phyloP scores from a whole-genome alignment of 225 moss, liverwort and hornwort species.

The Polytrichum formosum region DNA sequence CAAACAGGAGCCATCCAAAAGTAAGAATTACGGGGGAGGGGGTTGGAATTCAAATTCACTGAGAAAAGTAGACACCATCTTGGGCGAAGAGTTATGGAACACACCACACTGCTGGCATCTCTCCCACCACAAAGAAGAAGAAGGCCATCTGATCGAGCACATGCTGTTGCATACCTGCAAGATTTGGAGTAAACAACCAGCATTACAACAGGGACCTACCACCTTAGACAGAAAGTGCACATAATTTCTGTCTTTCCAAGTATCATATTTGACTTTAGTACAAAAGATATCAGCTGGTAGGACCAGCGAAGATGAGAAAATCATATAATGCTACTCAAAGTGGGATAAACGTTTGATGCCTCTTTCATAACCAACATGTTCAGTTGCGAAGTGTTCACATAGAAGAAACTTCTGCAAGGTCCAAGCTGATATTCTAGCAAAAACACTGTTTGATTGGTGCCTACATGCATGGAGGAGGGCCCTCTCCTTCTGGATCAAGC shows the following conservation, averaged over 20 bases:
- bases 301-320: no score
- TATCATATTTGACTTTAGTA: no score
- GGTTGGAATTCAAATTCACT: background rate
- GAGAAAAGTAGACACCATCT: background rate
- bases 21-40: background rate
- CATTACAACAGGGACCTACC: background rate
- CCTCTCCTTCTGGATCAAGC: constrained; percentile 75
- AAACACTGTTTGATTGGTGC: background rate
- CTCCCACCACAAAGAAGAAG: constrained; percentile 83
- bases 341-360: background rate
- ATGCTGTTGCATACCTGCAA: constrained; percentile 84
- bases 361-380: constrained; percentile 8
- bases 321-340: no score
- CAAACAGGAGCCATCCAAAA: constrained; percentile 12
- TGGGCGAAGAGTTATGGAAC: background rate
- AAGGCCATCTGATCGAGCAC: constrained; percentile 81
- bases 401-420: background rate
- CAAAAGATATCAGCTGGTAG: no score
- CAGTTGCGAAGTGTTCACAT: background rate
- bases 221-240: background rate
- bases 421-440: background rate
- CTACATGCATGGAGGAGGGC: constrained; percentile 61
- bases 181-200: background rate
- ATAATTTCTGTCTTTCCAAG: background rate
- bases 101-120: constrained; percentile 83